Evolutionary conservation across 2,329 filamentous ascomycete genomes (phyloP), one percentile per base, ranked within the genome.

Genomic region (Ambrosiella beaveri): DNA sequence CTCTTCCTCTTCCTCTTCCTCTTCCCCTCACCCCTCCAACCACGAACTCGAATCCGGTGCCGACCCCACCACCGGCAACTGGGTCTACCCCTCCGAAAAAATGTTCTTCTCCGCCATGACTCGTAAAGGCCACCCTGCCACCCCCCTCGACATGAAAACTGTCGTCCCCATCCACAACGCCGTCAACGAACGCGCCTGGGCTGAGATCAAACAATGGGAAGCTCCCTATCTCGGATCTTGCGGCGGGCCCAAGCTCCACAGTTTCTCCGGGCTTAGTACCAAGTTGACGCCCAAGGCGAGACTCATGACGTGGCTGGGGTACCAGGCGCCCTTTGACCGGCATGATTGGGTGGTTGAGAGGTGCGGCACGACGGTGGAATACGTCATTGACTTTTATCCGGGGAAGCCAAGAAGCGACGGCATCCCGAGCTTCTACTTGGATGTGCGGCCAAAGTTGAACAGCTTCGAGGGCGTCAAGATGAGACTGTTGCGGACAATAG

Each of bases 31-130:
- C 8, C 78, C 80, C 0, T 83, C 85, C 12, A 95, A 95, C 70
- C 77, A 80, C 61, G 88, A 96, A 71, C 71, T 79, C 62, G 89
- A 95, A 68, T 86, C 84, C 0, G 85, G 86, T 62, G 76, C 81
- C 19, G 82, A 88, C 65, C 73, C 76, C 55, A 68, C 73, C 41
- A 80, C 80, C 0, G 91, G 91, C 0, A 95, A 96, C 69, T 98
- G 93, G 93, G 84, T 98, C 61, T 98, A 98, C 70, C 93, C 93
- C 0, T 93, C 86, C 0, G 91, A 97, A 69, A 85, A 87, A 67
- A 95, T 96, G 82, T 98, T 98, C 75, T 97, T 97, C 73, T 87
- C 95, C 53, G 93, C 93, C 50, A 91, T 98, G 82, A 82, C 85
- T 74, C 84, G 91, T 67, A 98, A 98, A 71, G 85, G 84, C 49